Evolutionary conservation across 805 yeast species (phyloP).

Genomic region (Scheffersomyces amazonensis): DNA sequence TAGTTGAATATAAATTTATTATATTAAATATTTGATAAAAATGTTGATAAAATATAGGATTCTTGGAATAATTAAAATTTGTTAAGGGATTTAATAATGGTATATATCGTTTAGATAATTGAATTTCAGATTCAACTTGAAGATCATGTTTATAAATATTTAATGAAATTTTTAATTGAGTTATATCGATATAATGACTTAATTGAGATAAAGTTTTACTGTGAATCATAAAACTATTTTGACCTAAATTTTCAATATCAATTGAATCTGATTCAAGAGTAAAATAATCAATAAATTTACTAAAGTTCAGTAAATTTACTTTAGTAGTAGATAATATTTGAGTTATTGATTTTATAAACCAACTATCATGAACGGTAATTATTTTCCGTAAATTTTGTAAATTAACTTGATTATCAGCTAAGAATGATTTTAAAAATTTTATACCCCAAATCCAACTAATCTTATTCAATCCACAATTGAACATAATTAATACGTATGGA

Average conservation of each 20-base stretch:
- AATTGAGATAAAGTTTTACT: constrained; percentile 51
- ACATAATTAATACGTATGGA: constrained; percentile 67
- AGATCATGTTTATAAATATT: constrained; percentile 70
- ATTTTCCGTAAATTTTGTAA: constrained; percentile 51
- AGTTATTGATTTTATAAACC: constrained; percentile 79
- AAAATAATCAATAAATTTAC: constrained; percentile 23
- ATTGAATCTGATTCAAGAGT: constrained; percentile 7
- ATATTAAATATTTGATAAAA: constrained; percentile 54
- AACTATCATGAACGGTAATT: constrained; percentile 84
- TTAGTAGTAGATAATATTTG: constrained; percentile 60
- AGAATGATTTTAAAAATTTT: constrained; percentile 51
- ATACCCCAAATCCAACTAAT: constrained; percentile 71
- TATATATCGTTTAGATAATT: constrained; percentile 11
- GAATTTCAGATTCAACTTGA: constrained; percentile 34
- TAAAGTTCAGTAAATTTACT: constrained; percentile 24
- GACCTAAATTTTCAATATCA: background rate
- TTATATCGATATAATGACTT: constrained; percentile 65
- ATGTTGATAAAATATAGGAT: constrained; percentile 31
- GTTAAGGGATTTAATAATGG: constrained; percentile 21
- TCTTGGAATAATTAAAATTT: constrained; percentile 10
- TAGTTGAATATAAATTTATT: constrained; percentile 38
- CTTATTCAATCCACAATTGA: constrained; percentile 76
- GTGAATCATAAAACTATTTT: constrained; percentile 29
- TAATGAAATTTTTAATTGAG: constrained; percentile 71
- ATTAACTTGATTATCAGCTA: constrained; percentile 47